Evolutionary conservation across 2,329 filamentous ascomycete species (phyloP).

Genomic region (Hypoxylon rubiginosum): DNA sequence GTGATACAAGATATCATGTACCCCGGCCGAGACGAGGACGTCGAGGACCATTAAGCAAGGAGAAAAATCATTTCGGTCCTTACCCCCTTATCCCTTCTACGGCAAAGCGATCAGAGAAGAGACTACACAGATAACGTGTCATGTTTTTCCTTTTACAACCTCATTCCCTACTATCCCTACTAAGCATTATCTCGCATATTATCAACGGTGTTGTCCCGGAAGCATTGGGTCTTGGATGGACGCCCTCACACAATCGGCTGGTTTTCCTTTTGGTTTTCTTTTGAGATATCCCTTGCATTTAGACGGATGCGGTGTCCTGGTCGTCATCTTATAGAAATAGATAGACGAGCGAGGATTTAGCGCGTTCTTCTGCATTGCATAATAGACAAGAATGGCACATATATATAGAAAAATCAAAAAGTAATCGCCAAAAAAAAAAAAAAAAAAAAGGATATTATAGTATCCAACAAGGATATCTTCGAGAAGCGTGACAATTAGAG

Average conservation of each 20-base stretch:
- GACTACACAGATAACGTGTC: constrained; percentile 38
- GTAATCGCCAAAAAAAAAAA: constrained; percentile 30
- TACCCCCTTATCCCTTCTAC: constrained; percentile 4
- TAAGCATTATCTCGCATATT: constrained; percentile 20
- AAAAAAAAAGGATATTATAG: background rate
- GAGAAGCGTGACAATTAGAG: background rate
- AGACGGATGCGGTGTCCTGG: constrained; percentile 30
- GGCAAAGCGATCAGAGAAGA: constrained; percentile 22
- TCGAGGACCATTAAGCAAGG: constrained; percentile 59
- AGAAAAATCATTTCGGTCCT: constrained; percentile 3
- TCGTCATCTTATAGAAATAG: constrained; percentile 24
- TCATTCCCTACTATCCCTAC: constrained; percentile 20
- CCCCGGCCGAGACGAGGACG: constrained; percentile 67
- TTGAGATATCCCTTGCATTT: constrained; percentile 39
- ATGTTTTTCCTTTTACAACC: constrained; percentile 29
- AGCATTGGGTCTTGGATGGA: constrained; percentile 28
- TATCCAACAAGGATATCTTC: background rate
- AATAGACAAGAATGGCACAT: constrained; percentile 32
- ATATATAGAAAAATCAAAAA: constrained; percentile 36
- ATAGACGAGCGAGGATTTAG: constrained; percentile 15
- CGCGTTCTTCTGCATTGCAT: constrained; percentile 19
- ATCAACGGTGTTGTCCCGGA: constrained; percentile 24
- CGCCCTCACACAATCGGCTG: constrained; percentile 36
- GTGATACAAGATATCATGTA: constrained; percentile 68
- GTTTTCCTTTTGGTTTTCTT: constrained; percentile 40